phyloP scores from a whole-genome alignment of 805 yeast genomes.

The Komagataella pastoris region DNA sequence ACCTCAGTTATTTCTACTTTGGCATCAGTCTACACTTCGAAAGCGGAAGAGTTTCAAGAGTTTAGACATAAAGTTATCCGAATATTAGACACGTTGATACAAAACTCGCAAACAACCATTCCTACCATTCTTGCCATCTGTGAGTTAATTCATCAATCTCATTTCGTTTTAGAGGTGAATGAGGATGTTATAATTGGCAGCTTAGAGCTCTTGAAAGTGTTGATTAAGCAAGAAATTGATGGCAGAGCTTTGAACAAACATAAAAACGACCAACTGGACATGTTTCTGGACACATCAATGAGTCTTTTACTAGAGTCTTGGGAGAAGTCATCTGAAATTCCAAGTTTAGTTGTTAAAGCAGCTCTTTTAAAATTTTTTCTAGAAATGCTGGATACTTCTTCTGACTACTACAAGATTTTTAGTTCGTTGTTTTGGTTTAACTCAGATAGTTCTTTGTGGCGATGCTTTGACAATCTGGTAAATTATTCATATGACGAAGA shows the following conservation, averaged over 20 bases:
- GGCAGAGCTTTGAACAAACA: slow-evolving; percentile 1
- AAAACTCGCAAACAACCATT: not conserved
- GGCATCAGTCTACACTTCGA: not conserved
- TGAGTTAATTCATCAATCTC: not conserved
- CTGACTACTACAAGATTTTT: not conserved
- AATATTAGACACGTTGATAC: not conserved
- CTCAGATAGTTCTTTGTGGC: not conserved
- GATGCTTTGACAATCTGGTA: not conserved
- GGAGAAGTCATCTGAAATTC: not conserved
- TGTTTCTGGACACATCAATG: not conserved
- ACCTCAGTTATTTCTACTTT: slow-evolving; percentile 2
- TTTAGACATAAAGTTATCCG: not conserved
- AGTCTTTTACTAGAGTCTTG: not conserved
- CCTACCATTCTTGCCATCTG: not conserved
- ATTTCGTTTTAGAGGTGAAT: not conserved
- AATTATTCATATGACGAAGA: not conserved
- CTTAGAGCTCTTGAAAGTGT: not conserved
- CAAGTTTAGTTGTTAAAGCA: not conserved
- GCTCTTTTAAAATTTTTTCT: not conserved
- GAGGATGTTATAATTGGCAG: not conserved
- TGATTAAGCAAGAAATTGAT: not conserved
- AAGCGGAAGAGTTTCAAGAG: not conserved
- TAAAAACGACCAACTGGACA: slow-evolving; percentile 9
- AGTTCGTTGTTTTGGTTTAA: not conserved
- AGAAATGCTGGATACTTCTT: not conserved